These are phyloP conservation scores for Brettanomyces bruxellensis DNA, from an alignment of 805 yeast species.

Conservation along the genomic window DNA sequence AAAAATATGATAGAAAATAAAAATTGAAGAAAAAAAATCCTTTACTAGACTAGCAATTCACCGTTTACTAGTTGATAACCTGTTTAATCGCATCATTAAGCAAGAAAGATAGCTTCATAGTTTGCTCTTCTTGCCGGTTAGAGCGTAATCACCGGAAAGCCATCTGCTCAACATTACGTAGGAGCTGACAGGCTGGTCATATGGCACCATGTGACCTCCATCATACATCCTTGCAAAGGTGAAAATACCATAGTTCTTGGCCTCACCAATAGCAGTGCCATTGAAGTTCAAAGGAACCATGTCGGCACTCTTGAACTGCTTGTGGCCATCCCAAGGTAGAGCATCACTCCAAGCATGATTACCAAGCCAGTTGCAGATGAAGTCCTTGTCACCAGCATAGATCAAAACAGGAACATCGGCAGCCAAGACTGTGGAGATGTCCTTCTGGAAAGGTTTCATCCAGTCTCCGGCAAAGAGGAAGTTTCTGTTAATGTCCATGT, in stretches of 20 bases:
- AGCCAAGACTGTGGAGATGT: slow-evolving; percentile 51
- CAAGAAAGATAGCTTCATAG: background rate
- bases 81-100: background rate
- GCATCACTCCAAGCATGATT: slow-evolving; percentile 74
- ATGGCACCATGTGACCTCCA: slow-evolving; percentile 93
- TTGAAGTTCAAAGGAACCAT: slow-evolving; percentile 17
- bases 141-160: slow-evolving; percentile 48
- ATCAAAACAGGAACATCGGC: slow-evolving; percentile 68
- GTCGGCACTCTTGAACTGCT: slow-evolving; percentile 19
- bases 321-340: slow-evolving; percentile 51
- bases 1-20: background rate
- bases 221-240: slow-evolving; percentile 70
- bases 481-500: slow-evolving; percentile 39
- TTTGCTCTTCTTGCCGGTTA: slow-evolving; percentile 18
- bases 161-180: slow-evolving; percentile 67
- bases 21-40: too few species aligned
- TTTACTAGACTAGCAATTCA: too few species aligned
- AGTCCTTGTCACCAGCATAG: slow-evolving; percentile 94
- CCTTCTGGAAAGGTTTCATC: slow-evolving; percentile 54
- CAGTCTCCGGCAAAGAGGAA: slow-evolving; percentile 56
- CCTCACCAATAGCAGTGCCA: slow-evolving; percentile 53
- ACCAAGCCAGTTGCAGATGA: slow-evolving; percentile 89
- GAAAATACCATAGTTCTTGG: slow-evolving; percentile 60
- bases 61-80: too few species aligned
- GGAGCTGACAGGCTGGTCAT: slow-evolving; percentile 71